These are phyloP conservation scores for Conticribra guillardii DNA, from an alignment of 108 stramenopile species.

Conservation along the genomic window DNA sequence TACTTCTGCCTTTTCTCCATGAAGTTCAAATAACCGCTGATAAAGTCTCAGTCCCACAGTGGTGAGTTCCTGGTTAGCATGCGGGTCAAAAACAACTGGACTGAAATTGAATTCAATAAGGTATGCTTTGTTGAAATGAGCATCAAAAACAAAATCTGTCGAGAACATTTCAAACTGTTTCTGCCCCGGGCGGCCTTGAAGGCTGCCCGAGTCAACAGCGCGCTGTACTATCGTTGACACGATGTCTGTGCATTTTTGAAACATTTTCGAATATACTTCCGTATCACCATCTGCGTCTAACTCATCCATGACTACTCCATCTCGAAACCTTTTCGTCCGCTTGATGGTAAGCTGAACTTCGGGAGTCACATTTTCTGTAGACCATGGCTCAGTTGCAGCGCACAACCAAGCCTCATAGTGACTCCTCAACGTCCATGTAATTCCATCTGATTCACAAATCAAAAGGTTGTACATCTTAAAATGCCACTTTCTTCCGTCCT, in stretches of 20 bases:
- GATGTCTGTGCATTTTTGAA: conserved; percentile 15
- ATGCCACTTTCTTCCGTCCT: conserved; percentile 50
- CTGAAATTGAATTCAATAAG: conserved; percentile 57
- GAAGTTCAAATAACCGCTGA: conserved; percentile 20
- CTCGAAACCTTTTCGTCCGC: conserved; percentile 33
- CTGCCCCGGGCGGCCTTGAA: conserved; percentile 24
- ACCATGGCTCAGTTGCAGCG: conserved; percentile 43
- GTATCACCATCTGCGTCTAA: conserved; percentile 15
- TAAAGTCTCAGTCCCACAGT: conserved; percentile 44
- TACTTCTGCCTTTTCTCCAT: conserved; percentile 37
- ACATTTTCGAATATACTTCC: conserved; percentile 8
- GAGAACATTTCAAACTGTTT: conserved; percentile 58
- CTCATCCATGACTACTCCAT: conserved; percentile 30
- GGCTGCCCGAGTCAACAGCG: conserved; percentile 41
- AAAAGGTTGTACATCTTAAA: conserved; percentile 50
- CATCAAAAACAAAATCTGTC: conserved; percentile 54
- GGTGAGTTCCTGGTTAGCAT: conserved; percentile 32
- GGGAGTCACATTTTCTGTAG: conserved; percentile 26
- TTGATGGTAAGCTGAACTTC: conserved; percentile 53
- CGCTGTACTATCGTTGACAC: conserved; percentile 36
- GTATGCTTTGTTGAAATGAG: conserved; percentile 25
- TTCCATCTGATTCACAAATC: conserved; percentile 22
- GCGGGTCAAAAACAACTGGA: conserved; percentile 54
- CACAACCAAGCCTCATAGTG: conserved; percentile 45
- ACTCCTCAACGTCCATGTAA: conserved; percentile 39